Evolutionary conservation across 139 green algal genomes (phyloP).

Genomic region (Tetradesmus obliquus): DNA sequence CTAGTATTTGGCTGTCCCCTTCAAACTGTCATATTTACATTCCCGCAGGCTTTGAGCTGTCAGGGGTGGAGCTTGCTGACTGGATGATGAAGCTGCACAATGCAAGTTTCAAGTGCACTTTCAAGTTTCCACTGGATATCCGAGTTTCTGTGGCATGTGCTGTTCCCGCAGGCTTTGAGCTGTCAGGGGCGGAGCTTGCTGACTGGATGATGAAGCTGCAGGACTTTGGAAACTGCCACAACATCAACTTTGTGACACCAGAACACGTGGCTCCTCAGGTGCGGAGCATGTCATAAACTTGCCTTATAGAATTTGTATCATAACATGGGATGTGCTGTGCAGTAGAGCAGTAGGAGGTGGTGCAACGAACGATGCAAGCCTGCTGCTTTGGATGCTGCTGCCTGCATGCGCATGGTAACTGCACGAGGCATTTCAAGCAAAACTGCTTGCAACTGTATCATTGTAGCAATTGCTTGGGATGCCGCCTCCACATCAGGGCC

Average conservation of each 20-base stretch:
- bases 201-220: slow-evolving; percentile 54
- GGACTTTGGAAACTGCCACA: slow-evolving; percentile 44
- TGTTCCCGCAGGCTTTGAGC: slow-evolving; percentile 24
- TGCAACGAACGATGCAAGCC: too few relatives aligned
- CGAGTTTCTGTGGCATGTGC: too few relatives aligned
- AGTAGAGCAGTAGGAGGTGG: too few relatives aligned
- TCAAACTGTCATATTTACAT: neutral
- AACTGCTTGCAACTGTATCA: neutral
- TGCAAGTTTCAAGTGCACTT: too few relatives aligned
- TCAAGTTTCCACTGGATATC: too few relatives aligned
- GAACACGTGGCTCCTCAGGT: slow-evolving; percentile 47
- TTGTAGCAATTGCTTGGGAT: neutral
- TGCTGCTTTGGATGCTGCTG: too few relatives aligned
- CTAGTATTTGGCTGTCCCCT: too few relatives aligned
- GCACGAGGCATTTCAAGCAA: neutral
- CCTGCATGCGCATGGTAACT: neutral
- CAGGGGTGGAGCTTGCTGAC: slow-evolving; percentile 10
- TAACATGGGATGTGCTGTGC: too few relatives aligned
- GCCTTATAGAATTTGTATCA: too few relatives aligned
- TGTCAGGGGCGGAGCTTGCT: slow-evolving; percentile 39
- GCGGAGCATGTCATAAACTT: neutral
- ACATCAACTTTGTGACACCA: slow-evolving; percentile 52
- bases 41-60: slow-evolving; percentile 35
- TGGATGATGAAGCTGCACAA: slow-evolving; percentile 31
- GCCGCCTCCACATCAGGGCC: neutral